Evolutionary conservation across 2,329 filamentous ascomycete species (phyloP).

Genomic region (Monosporascus sp.): DNA sequence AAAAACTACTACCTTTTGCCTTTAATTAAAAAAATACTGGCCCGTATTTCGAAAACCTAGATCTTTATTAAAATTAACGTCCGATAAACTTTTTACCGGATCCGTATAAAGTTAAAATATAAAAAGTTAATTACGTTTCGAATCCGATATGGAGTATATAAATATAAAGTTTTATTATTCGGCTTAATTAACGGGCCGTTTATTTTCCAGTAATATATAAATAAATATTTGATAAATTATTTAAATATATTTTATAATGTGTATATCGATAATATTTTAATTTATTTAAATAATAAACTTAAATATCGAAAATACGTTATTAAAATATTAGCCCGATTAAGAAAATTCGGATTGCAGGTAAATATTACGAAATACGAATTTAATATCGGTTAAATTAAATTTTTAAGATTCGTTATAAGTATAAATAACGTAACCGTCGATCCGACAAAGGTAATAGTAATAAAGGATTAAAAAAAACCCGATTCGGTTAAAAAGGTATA

Average conservation of each 20-base stretch:
- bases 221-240: neutral
- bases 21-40: neutral
- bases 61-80: no score
- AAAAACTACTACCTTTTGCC: neutral
- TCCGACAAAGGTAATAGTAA: neutral
- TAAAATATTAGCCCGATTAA: neutral
- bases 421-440: no score
- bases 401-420: neutral
- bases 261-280: neutral
- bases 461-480: slow-evolving; percentile 1
- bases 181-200: no score
- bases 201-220: no score
- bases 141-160: no score
- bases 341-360: neutral
- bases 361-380: slow-evolving; percentile 1
- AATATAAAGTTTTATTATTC: no score
- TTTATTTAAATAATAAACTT: neutral
- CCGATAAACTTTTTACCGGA: no score
- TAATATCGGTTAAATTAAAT: neutral
- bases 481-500: slow-evolving; percentile 3
- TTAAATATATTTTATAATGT: neutral
- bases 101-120: no score
- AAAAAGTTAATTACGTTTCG: no score
- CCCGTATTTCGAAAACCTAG: neutral
- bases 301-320: slow-evolving; percentile 1